Conservation (phyloP, 306 rosid genomes). For the Morella rubra region DNA sequence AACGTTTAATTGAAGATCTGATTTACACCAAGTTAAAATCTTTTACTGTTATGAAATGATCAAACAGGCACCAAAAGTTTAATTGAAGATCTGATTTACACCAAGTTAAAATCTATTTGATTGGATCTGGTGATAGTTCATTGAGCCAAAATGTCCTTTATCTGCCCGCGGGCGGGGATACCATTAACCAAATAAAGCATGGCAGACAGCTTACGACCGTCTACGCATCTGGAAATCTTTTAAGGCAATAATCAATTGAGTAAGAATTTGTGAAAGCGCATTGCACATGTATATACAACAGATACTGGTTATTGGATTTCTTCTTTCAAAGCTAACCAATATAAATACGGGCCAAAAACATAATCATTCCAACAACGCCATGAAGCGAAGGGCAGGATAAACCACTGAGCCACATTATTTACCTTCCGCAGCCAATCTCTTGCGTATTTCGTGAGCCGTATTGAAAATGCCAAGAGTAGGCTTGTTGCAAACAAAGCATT, state of each 20-base stretch:
- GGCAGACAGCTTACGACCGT: too few species aligned
- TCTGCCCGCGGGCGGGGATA: too few species aligned
- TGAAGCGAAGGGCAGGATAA: conserved; percentile 8
- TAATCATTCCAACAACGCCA: background rate
- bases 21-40: too few species aligned
- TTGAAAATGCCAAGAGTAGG: conserved; percentile 75
- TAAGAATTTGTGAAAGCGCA: background rate
- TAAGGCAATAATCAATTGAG: background rate
- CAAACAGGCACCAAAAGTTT: too few species aligned
- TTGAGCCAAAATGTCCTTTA: too few species aligned
- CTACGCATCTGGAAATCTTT: background rate
- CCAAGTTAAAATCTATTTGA: too few species aligned
- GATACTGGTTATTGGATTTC: background rate
- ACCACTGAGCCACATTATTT: conserved; percentile 26
- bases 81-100: too few species aligned
- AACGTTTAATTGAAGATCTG: too few species aligned
- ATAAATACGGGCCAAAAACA: background rate
- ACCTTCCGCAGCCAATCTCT: conserved; percentile 52
- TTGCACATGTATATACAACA: background rate
- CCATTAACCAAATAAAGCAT: too few species aligned
- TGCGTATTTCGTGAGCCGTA: conserved; percentile 66
- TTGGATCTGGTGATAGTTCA: too few species aligned
- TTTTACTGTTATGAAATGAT: too few species aligned
- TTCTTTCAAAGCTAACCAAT: background rate
- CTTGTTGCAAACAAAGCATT: conserved; percentile 77